phyloP scores from a whole-genome alignment of 495 filamentous ascomycete genomes.

The Aspergillus avenaceus region DNA sequence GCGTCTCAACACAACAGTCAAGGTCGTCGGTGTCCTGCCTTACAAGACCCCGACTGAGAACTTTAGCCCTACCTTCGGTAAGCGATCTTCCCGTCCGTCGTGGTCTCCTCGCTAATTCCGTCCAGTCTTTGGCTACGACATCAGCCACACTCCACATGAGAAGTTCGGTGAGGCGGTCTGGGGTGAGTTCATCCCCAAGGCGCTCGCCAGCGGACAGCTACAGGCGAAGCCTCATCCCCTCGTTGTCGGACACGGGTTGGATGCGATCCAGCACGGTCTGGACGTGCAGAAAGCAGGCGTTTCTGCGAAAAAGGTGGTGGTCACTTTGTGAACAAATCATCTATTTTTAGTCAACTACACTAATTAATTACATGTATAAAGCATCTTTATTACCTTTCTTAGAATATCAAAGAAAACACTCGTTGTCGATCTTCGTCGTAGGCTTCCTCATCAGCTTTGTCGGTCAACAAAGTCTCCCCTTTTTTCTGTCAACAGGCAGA shows the following conservation, averaged over 20 bases:
- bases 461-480: too few species aligned
- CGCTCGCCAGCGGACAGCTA: conserved; percentile 22
- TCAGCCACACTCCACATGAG: not conserved
- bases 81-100: not conserved
- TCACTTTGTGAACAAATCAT: conserved; percentile 7
- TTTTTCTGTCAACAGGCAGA: too few species aligned
- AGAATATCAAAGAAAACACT: too few species aligned
- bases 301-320: conserved; percentile 44
- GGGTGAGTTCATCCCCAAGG: conserved; percentile 25
- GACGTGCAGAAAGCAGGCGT: conserved; percentile 35
- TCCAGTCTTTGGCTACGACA: conserved; percentile 1
- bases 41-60: conserved; percentile 1
- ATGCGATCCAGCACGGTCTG: conserved; percentile 37
- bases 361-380: too few species aligned
- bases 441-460: too few species aligned
- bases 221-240: conserved; percentile 25
- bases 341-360: not conserved
- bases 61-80: not conserved
- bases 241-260: conserved; percentile 35
- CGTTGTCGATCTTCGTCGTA: too few species aligned
- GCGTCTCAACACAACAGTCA: not conserved
- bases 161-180: conserved; percentile 16
- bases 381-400: too few species aligned
- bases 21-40: not conserved
- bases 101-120: not conserved